phyloP scores from a whole-genome alignment of 2,329 filamentous ascomycete genomes.

The Fonsecaea monophora region DNA sequence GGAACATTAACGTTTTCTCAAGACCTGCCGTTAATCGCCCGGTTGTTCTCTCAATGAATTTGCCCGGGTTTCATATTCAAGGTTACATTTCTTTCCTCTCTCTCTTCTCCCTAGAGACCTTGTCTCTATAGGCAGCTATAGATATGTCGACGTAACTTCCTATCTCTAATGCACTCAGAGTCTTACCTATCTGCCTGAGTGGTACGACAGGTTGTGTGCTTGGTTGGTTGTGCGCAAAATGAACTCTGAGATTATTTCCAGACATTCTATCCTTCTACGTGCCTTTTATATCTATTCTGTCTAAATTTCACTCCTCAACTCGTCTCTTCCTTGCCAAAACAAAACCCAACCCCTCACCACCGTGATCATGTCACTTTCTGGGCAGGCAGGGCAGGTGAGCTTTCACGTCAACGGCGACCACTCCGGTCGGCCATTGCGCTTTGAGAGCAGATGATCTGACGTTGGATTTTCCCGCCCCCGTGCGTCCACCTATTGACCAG shows the following conservation, averaged over 20 bases:
- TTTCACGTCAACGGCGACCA: not conserved
- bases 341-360: not conserved
- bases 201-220: not conserved
- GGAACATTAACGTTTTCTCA: not conserved
- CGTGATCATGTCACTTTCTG: not conserved
- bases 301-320: not conserved
- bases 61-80: constrained; percentile 39
- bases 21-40: constrained; percentile 40
- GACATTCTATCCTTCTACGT: not conserved
- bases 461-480: not conserved
- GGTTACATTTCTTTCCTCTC: constrained; percentile 33
- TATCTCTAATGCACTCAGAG: not conserved
- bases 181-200: not conserved
- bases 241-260: not conserved
- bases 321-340: not conserved
- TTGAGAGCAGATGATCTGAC: not conserved
- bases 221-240: not conserved
- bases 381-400: not conserved
- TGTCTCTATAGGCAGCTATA: not conserved
- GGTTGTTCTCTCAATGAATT: constrained; percentile 31
- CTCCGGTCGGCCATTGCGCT: not conserved
- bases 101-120: not conserved
- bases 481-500: not conserved
- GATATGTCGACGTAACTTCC: not conserved
- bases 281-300: not conserved